phyloP scores from a whole-genome alignment of 768 basidiomycete species.

The Piloderma croceum region DNA sequence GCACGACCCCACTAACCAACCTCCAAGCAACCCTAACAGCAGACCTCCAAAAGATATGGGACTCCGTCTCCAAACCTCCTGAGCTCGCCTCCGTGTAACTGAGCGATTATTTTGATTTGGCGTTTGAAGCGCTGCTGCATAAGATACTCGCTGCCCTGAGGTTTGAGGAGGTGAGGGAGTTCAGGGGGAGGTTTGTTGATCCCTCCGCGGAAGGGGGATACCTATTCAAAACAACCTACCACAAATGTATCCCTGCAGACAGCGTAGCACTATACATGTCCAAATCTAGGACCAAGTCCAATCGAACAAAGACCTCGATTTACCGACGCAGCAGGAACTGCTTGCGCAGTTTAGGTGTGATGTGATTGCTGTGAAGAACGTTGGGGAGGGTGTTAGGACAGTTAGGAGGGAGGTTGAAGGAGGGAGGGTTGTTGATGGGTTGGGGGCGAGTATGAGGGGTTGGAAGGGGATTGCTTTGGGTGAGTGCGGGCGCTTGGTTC shows the following conservation, averaged over 20 bases:
- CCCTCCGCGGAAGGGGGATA: slow-evolving; percentile 57
- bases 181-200: slow-evolving; percentile 76
- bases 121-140: slow-evolving; percentile 90
- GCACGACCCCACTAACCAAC: slow-evolving; percentile 85
- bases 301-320: slow-evolving; percentile 92
- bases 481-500: too few relatives aligned
- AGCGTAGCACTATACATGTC: slow-evolving; percentile 97
- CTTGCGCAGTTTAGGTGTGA: slow-evolving; percentile 98
- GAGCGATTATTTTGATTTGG: slow-evolving; percentile 93
- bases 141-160: slow-evolving; percentile 88
- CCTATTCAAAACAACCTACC: slow-evolving; percentile 88
- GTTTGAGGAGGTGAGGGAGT: slow-evolving; percentile 76
- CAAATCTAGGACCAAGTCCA: slow-evolving; percentile 99
- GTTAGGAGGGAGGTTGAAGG: slow-evolving; percentile 81
- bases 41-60: slow-evolving; percentile 91
- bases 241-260: slow-evolving; percentile 97
- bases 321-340: slow-evolving; percentile 96
- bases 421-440: slow-evolving; percentile 78
- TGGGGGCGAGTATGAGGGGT: slow-evolving; percentile 77
- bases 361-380: slow-evolving; percentile 85
- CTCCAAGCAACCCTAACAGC: slow-evolving; percentile 80
- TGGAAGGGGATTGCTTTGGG: slow-evolving; percentile 77
- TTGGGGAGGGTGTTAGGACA: slow-evolving; percentile 76
- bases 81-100: slow-evolving; percentile 73
- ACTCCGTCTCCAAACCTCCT: slow-evolving; percentile 80